These are phyloP conservation scores for Globisporangium megalacanthum DNA, from an alignment of 352 stramenopile species.

Conservation along the genomic window DNA sequence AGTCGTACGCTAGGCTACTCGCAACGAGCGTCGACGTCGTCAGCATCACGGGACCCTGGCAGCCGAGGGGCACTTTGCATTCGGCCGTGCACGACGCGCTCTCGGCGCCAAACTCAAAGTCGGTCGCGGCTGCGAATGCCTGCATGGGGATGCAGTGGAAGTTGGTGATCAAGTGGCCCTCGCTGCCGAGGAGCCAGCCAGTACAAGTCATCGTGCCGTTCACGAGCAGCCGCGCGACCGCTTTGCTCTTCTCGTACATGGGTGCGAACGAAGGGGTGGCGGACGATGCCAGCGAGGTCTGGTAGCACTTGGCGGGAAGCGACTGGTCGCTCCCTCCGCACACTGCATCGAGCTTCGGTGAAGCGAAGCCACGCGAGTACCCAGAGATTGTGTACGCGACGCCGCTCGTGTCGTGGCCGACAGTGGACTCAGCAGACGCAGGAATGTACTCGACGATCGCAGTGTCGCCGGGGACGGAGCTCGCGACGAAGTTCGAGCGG, in stretches of 20 bases:
- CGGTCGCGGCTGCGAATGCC: constrained; percentile 21
- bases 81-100: constrained; percentile 38
- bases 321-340: constrained; percentile 50
- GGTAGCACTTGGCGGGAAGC: constrained; percentile 46
- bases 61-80: constrained; percentile 37
- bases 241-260: constrained; percentile 27
- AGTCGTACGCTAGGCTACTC: constrained; percentile 35
- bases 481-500: constrained; percentile 35
- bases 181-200: constrained; percentile 51
- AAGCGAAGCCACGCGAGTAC: constrained; percentile 39
- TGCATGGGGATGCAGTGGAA: constrained; percentile 48
- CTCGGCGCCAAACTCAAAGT: constrained; percentile 62
- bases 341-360: constrained; percentile 26
- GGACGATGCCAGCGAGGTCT: constrained; percentile 15
- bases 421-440: neutral
- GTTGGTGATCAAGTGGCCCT: constrained; percentile 72
- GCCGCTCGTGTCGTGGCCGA: neutral
- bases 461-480: constrained; percentile 31
- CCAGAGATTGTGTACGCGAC: constrained; percentile 32
- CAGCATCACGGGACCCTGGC: constrained; percentile 35
- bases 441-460: constrained; percentile 46
- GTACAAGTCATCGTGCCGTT: constrained; percentile 48
- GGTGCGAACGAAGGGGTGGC: constrained; percentile 22
- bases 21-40: constrained; percentile 41
- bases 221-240: constrained; percentile 57